A percentile compares a stretch with the other conserved stretches of the same genome.
Evolutionary conservation across 2,329 filamentous ascomycete genomes (phyloP).

Genomic region (Mycogone perniciosa): DNA sequence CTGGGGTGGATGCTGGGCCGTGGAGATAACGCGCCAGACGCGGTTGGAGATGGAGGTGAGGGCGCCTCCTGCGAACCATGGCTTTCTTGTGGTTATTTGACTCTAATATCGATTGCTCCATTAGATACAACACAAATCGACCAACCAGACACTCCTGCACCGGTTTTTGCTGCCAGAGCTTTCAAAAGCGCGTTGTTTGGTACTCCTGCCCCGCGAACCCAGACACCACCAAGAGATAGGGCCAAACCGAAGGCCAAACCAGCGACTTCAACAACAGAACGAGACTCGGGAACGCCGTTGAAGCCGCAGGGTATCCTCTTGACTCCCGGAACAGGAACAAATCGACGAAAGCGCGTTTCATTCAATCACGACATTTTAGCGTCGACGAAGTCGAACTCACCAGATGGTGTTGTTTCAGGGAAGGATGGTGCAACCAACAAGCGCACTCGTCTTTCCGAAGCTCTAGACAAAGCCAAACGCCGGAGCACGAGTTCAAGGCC

Average conservation of each 20-base stretch:
- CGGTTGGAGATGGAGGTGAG: constrained; percentile 21
- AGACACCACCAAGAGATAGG: constrained; percentile 26
- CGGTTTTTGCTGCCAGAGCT: constrained; percentile 60
- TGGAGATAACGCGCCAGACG: constrained; percentile 33
- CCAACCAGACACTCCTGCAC: constrained; percentile 57
- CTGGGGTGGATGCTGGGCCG: constrained; percentile 54
- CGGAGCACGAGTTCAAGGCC: constrained; percentile 24
- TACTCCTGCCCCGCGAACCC: constrained; percentile 40
- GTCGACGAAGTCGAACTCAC: constrained; percentile 20
- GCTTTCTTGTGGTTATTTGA: neutral
- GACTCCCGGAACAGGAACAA: constrained; percentile 56
- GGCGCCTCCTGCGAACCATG: neutral
- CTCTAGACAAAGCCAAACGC: constrained; percentile 37
- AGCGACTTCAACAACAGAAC: constrained; percentile 13
- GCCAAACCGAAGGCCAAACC: constrained; percentile 14
- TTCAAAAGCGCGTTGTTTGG: constrained; percentile 60
- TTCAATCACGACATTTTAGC: constrained; percentile 52
- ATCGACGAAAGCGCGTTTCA: constrained; percentile 58
- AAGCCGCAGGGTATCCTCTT: constrained; percentile 55
- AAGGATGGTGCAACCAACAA: constrained; percentile 18
- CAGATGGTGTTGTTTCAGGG: neutral
- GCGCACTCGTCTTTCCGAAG: constrained; percentile 40
- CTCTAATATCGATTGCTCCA: neutral
- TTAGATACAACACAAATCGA: constrained; percentile 45
- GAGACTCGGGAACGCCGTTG: constrained; percentile 38